Conservation (phyloP, 192 early-diverging fungal genomes). For the Coemansia reversa region DNA sequence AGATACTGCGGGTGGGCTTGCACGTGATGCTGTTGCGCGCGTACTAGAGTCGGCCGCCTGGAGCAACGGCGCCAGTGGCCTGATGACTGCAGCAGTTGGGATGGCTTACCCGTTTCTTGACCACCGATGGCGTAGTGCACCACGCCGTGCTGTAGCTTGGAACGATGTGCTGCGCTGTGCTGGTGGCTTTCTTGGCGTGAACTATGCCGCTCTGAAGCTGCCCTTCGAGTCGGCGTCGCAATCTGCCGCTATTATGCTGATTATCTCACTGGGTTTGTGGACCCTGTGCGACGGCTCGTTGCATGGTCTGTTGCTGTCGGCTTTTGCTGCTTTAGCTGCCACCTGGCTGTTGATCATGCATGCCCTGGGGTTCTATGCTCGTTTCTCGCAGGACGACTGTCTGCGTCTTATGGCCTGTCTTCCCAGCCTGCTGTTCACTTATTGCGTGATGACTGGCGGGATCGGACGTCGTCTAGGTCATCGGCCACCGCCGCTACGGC, state of each 20-base stretch:
- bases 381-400: slow-evolving; percentile 44
- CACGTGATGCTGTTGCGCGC: slow-evolving; percentile 37
- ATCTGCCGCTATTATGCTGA: slow-evolving; percentile 40
- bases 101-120: slow-evolving; percentile 46
- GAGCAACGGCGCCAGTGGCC: slow-evolving; percentile 35
- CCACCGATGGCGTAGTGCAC: slow-evolving; percentile 38
- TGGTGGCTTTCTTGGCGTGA: slow-evolving; percentile 51
- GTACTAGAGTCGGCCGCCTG: slow-evolving; percentile 36
- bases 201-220: slow-evolving; percentile 52
- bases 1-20: slow-evolving; percentile 13
- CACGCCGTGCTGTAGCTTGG: slow-evolving; percentile 20
- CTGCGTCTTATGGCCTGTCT: slow-evolving; percentile 38
- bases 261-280: slow-evolving; percentile 52
- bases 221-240: slow-evolving; percentile 48
- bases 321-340: slow-evolving; percentile 27
- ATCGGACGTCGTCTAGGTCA: slow-evolving; percentile 36
- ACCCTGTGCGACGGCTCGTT: slow-evolving; percentile 48
- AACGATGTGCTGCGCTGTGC: slow-evolving; percentile 47
- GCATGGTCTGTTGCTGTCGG: slow-evolving; percentile 43
- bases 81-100: slow-evolving; percentile 38
- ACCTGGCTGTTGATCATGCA: slow-evolving; percentile 45
- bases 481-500: slow-evolving; percentile 5
- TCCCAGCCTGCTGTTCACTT: slow-evolving; percentile 49
- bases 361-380: slow-evolving; percentile 21
- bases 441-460: slow-evolving; percentile 50